Base-by-base conservation (phyloP, 345 rosid species). In the Eucalyptus tenuipes region DNA sequence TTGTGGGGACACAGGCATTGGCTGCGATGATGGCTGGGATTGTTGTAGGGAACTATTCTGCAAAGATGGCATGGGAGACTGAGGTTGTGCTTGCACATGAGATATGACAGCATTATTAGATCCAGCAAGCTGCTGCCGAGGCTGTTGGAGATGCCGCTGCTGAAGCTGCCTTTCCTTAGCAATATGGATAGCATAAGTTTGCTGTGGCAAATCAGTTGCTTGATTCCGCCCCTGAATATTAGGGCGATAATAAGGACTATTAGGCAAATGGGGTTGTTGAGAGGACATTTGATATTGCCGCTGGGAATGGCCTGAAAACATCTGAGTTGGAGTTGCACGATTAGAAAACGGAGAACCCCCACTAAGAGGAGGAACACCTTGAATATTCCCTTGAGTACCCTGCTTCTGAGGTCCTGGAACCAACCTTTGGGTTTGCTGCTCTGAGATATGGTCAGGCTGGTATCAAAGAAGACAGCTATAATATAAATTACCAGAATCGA, bases 101-200 rank as follows among this genome's bases (percentile, higher is more conserved):
- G 95, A 91, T 94, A 93, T 89, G 89, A 91, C 87, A 88, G 93
- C 85, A 87, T 95, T 91, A 87, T 97, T 94, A 88, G 95, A 92
- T 89, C 93, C 90, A 90, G 93, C 89, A 86, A 94, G 98, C 89
- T 90, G 95, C 87, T 95, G 96, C 87, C 93, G 98, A 89, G 37
- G 87, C 64, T 86, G 87, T 52, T 94, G 96, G 92, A 95, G 90
- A 92, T 87, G 92, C 81, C 93, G 95, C 91, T 95, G 98, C 89
- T 96, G 97, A 92, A 92, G 92, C 88, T 95, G 97, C 94, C 98
- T 94, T 89, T 94, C 98, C 89, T 93, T 95, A 89, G 95, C 92
- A 33, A 92, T 85, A 68, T 92, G 96, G 85, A 93, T 86, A 84
- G 96, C 95, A 94, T 92, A 94, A n/a, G 95, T 95, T 90, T 95